phyloP scores from a whole-genome alignment of 352 stramenopile species.

The Aphanomyces astaci region DNA sequence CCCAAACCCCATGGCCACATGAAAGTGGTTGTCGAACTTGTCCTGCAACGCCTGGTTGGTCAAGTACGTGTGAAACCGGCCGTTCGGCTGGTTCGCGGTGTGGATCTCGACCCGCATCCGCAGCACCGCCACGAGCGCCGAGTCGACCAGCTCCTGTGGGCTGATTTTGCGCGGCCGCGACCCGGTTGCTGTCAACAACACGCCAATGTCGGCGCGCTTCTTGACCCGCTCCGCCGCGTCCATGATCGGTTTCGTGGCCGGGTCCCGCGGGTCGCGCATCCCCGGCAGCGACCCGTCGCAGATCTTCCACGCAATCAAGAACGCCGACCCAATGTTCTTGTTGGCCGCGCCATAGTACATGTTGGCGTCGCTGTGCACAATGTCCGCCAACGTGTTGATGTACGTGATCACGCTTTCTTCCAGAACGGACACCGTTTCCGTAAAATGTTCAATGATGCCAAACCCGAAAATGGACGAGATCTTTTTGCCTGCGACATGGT shows the following conservation, averaged over 20 bases:
- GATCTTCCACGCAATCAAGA: constrained; percentile 95
- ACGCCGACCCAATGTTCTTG: constrained; percentile 94
- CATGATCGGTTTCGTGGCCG: constrained; percentile 65
- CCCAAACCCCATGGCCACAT: constrained; percentile 93
- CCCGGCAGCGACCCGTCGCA: constrained; percentile 82
- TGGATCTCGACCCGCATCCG: constrained; percentile 96
- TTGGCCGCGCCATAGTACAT: constrained; percentile 92
- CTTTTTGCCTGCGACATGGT: constrained; percentile 86
- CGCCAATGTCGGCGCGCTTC: constrained; percentile 55
- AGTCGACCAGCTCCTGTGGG: constrained; percentile 86
- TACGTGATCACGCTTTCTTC: constrained; percentile 96
- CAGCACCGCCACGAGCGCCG: constrained; percentile 91
- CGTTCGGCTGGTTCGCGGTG: constrained; percentile 80
- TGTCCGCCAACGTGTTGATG: constrained; percentile 95
- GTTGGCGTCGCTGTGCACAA: constrained; percentile 92
- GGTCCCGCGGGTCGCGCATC: constrained; percentile 74
- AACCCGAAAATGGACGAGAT: constrained; percentile 96
- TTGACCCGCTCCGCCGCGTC: constrained; percentile 44
- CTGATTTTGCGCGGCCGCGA: constrained; percentile 38
- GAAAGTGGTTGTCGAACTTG: constrained; percentile 81
- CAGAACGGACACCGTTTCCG: constrained; percentile 86
- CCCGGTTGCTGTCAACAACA: constrained; percentile 50
- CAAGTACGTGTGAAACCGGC: constrained; percentile 73
- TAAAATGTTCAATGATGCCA: constrained; percentile 94
- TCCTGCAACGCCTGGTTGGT: constrained; percentile 70